Base-by-base conservation (phyloP, 495 filamentous ascomycete species). In the Penicillium silybi region DNA sequence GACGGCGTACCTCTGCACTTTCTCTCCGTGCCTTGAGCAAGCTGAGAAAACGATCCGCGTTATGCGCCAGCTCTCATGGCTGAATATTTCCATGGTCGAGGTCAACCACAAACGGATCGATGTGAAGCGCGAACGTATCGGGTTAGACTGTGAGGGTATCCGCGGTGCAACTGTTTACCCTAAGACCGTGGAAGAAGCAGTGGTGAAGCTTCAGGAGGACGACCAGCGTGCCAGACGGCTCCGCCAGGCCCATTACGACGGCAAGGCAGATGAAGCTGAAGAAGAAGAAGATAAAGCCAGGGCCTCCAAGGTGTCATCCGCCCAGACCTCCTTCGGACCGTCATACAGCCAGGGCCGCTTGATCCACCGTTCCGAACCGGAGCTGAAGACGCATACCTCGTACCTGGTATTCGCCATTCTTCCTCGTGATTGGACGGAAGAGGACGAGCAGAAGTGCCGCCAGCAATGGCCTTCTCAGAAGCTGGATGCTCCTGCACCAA, bases 11-110 rank as follows among this genome's bases (percentile, higher is more conserved):
- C 73, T 98, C 53, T 98, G 93, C 70, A 92, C 92, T 2, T 98
- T 98, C 73, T 91, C 86, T 7, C 93, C 93, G 0, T 98, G 93
- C 66, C 91, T 98, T 59, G 93, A 98, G 70, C 93, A 98, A 68
- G 92, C 92, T 8, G 86, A 86, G 26, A 80, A 82, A 34, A 97
- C 95, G 0, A 82, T 96, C 44, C 82, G 86, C 38, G 75, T 79
- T 1, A 79, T 98, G 62, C 86, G 91, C 37, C 76, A 84, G 25
- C 72, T 88, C 3, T 87, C 86, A 50, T 98, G 93, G 95, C 75
- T 92, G n/a, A 82, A 89, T 39, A 91, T 97, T 58, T 81, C 85
- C 38, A 96, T 96, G 90, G 85, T 90, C 4, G 92, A 97, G 68
- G 76, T 97, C 10, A 74, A 81, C 3, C 81, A 95, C 54, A 76